Percentiles rank a stretch among this genome's conserved stretches.
phyloP scores from a whole-genome alignment of 306 rosid genomes.

The Quercus gilva region DNA sequence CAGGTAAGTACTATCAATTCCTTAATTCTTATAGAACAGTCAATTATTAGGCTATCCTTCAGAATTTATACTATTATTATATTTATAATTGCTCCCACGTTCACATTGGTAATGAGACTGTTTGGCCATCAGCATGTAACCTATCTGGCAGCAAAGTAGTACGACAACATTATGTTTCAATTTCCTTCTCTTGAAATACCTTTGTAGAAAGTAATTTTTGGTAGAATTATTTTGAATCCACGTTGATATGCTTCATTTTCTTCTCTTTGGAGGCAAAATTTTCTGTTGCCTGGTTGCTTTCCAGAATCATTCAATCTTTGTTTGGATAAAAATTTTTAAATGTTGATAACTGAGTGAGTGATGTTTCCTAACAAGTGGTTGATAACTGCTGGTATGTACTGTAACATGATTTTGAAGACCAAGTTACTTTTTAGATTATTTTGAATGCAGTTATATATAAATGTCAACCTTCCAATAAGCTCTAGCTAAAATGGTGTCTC shows the following conservation, averaged over 20 bases:
- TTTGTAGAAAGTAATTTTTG: no score
- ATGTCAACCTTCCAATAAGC: no score
- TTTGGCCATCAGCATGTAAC: no score
- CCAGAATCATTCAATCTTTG: not conserved
- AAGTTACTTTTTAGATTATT: not conserved
- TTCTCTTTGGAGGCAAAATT: no score
- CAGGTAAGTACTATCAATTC: slow-evolving; percentile 33
- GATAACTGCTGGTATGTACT: not conserved
- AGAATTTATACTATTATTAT: not conserved
- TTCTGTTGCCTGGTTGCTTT: no score
- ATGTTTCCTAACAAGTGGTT: not conserved
- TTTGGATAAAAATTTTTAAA: not conserved
- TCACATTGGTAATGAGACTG: not conserved
- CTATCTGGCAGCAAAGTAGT: no score
- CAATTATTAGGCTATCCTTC: not conserved
- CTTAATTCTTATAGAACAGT: not conserved
- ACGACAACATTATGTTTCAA: no score
- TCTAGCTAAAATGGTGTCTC: no score
- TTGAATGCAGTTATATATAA: not conserved
- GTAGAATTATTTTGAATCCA: no score
- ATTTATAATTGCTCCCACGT: not conserved
- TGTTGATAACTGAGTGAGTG: not conserved
- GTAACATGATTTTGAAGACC: not conserved
- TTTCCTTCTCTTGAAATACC: no score
- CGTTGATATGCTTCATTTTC: no score